Base-by-base conservation (phyloP, 2,329 filamentous ascomycete species). In the Microdochium nivale region DNA sequence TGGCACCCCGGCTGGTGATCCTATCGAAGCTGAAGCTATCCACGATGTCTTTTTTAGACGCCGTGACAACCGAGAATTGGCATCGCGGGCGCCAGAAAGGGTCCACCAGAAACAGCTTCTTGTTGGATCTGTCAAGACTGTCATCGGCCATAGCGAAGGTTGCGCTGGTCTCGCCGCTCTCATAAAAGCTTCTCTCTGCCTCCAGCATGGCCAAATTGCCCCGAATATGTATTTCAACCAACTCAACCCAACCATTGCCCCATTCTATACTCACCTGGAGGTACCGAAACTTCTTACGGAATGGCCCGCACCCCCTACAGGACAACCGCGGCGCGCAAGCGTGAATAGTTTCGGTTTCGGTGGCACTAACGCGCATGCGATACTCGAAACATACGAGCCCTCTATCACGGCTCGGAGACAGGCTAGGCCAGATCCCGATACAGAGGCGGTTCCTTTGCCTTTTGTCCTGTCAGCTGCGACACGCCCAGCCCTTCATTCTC, bases 221-320 rank as follows among this genome's bases (percentile, higher is more conserved):
- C 43, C 43, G 9, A 57, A 48, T 25, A 33, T 49, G 1, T 35
- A 51, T 11, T 51, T 58, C 21, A 35, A 37, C 9, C 19, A 7
- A 9, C 21, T 23, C 11, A 23, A 46, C 43, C 43, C 43, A 11
- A 46, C 11, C 4, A 46, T 46, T 19, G 9, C 43, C 43, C 10
- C 16, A 4, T 8, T 19, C 4, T 8, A 4, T 8, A 16, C 4
- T 9, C 7, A 16, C 4, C 16, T 46, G 3, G 4, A 4, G 9
- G 19, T 46, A 9, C 21, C 43, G 8, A 7, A 5, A 3, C 4
- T 5, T 8, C 43, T 23, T 3, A 25, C 19, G 16, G 9, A 8
- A 11, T 46, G 8, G 8, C 43, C 43, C n/a, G 19, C 3, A 8
- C 5, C 11, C 21, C 9, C 9, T n/a, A 5, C 2, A 5, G 49